Evolutionary conservation across 345 rosid genomes (phyloP).

Genomic region (Adansonia digitata): DNA sequence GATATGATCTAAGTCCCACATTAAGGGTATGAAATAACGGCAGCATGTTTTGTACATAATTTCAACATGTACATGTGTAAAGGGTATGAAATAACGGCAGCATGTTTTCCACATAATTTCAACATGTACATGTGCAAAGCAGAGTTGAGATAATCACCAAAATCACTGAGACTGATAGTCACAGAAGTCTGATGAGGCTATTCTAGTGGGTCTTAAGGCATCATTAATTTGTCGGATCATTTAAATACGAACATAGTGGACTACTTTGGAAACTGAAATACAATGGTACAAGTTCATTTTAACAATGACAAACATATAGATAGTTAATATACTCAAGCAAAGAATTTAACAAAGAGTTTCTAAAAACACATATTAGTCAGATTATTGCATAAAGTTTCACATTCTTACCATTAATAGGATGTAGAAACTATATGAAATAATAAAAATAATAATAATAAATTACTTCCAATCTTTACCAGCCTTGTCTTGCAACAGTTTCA

Average conservation of each 20-base stretch:
- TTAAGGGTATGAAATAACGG: not conserved
- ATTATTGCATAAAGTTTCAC: not conserved
- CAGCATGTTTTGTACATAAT: not conserved
- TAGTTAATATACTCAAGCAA: not conserved
- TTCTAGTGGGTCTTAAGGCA: not conserved
- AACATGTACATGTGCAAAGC: not conserved
- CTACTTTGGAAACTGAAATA: not conserved
- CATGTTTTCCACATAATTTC: not conserved
- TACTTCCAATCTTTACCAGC: not conserved
- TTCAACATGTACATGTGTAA: too few relatives aligned
- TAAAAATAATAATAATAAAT: too few relatives aligned
- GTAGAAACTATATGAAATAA: not conserved
- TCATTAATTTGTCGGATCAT: not conserved
- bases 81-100: too few relatives aligned
- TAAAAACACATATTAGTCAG: not conserved
- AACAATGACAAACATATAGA: not conserved
- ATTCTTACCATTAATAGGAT: too few relatives aligned
- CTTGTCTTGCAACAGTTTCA: not conserved
- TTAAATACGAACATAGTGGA: not conserved
- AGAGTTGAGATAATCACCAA: not conserved
- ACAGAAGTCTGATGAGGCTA: not conserved
- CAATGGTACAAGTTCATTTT: not conserved
- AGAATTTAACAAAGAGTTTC: not conserved
- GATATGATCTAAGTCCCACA: not conserved
- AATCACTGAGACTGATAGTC: not conserved